phyloP scores from a whole-genome alignment of 1,284 basidiomycete species.

The Mycena citricolor region DNA sequence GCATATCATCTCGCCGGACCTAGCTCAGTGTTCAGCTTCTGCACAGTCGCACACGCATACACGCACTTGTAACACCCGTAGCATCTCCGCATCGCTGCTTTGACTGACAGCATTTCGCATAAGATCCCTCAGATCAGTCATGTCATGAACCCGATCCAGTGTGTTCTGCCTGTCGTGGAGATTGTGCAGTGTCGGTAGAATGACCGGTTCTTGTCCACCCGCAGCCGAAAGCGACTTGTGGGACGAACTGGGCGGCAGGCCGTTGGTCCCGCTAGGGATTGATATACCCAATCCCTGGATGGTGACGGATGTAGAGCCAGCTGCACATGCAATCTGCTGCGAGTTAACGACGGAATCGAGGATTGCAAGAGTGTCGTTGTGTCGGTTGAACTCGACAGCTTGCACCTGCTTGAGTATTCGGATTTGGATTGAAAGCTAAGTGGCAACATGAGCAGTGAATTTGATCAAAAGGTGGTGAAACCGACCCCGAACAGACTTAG shows the following conservation, averaged over 20 bases:
- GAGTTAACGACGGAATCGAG: constrained; percentile 20
- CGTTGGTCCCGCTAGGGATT: constrained; percentile 10
- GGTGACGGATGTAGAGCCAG: constrained; percentile 1
- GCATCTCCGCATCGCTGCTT: constrained; percentile 25
- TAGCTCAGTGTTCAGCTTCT: constrained; percentile 1
- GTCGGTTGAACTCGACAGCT: constrained; percentile 34
- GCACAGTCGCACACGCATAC: not conserved
- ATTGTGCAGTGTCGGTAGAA: constrained; percentile 19
- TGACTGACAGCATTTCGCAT: constrained; percentile 53
- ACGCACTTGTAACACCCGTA: constrained; percentile 52
- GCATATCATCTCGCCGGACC: constrained; percentile 68
- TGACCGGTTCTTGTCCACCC: too few relatives aligned
- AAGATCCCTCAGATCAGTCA: constrained; percentile 54
- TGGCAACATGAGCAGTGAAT: not conserved
- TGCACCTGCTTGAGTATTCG: constrained; percentile 61
- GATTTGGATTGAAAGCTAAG: constrained; percentile 56
- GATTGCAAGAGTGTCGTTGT: constrained; percentile 30
- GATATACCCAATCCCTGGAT: constrained; percentile 20
- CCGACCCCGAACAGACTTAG: constrained; percentile 34
- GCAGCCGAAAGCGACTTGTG: constrained; percentile 16
- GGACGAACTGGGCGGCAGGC: constrained; percentile 23
- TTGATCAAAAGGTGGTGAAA: too few relatives aligned
- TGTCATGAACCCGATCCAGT: constrained; percentile 55
- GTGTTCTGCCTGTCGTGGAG: constrained; percentile 20
- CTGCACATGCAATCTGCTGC: constrained; percentile 10